These are phyloP conservation scores for Yamadazyma olivae DNA, from an alignment of 805 yeast genomes.

Conservation along the genomic window DNA sequence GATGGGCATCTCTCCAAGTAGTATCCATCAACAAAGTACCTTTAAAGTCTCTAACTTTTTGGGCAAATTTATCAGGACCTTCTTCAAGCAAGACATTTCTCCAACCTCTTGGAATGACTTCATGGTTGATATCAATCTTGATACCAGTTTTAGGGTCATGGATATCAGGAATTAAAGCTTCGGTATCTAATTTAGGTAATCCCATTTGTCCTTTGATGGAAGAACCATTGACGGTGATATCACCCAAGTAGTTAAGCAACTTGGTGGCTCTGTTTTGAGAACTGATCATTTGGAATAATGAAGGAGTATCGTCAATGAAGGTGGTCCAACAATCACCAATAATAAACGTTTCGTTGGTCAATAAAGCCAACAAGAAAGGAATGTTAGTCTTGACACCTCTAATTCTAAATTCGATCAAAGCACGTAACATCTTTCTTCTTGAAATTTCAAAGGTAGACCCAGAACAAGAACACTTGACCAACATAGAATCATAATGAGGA, in stretches of 20 bases:
- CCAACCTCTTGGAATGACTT: slow-evolving; percentile 74
- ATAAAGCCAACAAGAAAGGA: slow-evolving; percentile 87
- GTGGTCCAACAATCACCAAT: slow-evolving; percentile 95
- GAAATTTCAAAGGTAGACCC: slow-evolving; percentile 97
- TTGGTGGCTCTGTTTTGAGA: slow-evolving; percentile 98
- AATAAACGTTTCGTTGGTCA: slow-evolving; percentile 87
- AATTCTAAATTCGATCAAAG: slow-evolving; percentile 95
- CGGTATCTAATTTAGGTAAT: slow-evolving; percentile 73
- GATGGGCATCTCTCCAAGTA: slow-evolving; percentile 99
- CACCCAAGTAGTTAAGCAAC: slow-evolving; percentile 85
- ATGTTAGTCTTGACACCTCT: slow-evolving; percentile 99
- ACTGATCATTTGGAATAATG: slow-evolving; percentile 87
- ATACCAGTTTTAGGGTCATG: slow-evolving; percentile 59
- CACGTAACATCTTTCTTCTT: slow-evolving; percentile 95
- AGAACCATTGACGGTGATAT: slow-evolving; percentile 92
- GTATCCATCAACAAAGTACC: slow-evolving; percentile 97
- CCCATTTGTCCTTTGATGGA: slow-evolving; percentile 96
- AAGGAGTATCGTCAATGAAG: slow-evolving; percentile 96
- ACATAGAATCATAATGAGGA: slow-evolving; percentile 97
- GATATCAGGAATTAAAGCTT: slow-evolving; percentile 73
- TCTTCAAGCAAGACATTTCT: slow-evolving; percentile 78
- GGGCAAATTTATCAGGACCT: slow-evolving; percentile 90
- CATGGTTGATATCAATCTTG: slow-evolving; percentile 53
- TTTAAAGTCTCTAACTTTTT: slow-evolving; percentile 74
- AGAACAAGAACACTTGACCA: slow-evolving; percentile 96